A percentile compares a stretch with the other conserved stretches of the same genome.
These are phyloP conservation scores for Lasiosphaeris hirsuta DNA, from an alignment of 495 filamentous ascomycete genomes.

Conservation along the genomic window DNA sequence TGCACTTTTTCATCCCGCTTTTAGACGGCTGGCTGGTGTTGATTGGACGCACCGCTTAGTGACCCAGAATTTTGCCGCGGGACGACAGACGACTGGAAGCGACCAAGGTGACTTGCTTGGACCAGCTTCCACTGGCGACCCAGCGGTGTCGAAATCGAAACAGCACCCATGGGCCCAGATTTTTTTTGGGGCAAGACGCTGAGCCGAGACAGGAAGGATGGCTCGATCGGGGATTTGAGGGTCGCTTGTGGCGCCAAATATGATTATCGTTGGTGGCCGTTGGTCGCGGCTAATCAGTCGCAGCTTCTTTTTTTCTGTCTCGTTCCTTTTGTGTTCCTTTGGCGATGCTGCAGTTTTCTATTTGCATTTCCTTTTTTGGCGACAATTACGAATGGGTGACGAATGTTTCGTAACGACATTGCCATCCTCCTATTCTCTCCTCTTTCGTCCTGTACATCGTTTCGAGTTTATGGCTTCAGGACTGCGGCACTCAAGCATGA, in stretches of 20 bases:
- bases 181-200: background rate
- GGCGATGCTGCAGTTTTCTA: background rate
- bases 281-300: conserved; percentile 4
- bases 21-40: background rate
- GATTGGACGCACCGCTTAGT: conserved; percentile 5
- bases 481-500: too few relatives aligned
- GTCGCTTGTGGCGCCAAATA: conserved; percentile 7
- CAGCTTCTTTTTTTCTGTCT: background rate
- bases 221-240: background rate
- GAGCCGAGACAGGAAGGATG: background rate
- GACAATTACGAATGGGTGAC: too few relatives aligned
- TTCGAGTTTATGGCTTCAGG: too few relatives aligned
- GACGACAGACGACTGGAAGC: background rate
- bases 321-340: background rate
- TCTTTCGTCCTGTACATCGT: too few relatives aligned
- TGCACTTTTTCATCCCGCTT: background rate
- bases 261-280: background rate
- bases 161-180: too few relatives aligned
- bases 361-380: too few relatives aligned
- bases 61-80: conserved; percentile 4
- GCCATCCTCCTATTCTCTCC: too few relatives aligned
- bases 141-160: background rate
- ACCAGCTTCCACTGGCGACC: background rate
- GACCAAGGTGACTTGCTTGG: too few relatives aligned
- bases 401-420: too few relatives aligned